These are phyloP conservation scores for Beauveria rudraprayagi DNA, from an alignment of 2,329 filamentous ascomycete species.

Conservation along the genomic window DNA sequence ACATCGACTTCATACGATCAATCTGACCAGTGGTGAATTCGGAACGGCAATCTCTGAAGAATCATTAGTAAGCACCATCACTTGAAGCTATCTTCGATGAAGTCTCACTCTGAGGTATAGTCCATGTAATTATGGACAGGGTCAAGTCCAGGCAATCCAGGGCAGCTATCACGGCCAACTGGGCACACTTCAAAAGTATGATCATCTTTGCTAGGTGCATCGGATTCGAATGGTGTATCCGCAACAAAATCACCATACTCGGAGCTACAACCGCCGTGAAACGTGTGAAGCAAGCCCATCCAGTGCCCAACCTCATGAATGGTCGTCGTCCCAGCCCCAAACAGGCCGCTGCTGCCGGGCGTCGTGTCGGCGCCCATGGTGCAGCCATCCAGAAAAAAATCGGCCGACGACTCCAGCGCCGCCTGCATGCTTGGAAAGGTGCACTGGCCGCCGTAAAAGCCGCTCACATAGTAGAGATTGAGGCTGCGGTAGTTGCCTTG, in stretches of 20 bases:
- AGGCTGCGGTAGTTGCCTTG: constrained; percentile 33
- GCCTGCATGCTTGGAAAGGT: constrained; percentile 33
- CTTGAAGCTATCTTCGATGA: background rate
- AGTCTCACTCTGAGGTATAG: constrained; percentile 18
- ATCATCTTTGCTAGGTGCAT: background rate
- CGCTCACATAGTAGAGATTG: constrained; percentile 38
- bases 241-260: constrained; percentile 25
- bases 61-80: background rate
- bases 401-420: constrained; percentile 10
- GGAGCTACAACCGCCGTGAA: constrained; percentile 31
- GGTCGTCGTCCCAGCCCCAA: constrained; percentile 24
- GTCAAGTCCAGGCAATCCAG: constrained; percentile 23
- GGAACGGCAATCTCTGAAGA: background rate
- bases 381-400: constrained; percentile 33
- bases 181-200: constrained; percentile 24
- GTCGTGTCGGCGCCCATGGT: constrained; percentile 27
- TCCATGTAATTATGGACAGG: constrained; percentile 33
- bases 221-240: background rate
- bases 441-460: constrained; percentile 32
- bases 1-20: background rate
- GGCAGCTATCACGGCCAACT: constrained; percentile 27
- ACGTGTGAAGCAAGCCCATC: constrained; percentile 40
- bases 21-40: background rate
- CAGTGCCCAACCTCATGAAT: constrained; percentile 42
- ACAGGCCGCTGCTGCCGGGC: constrained; percentile 28